Evolutionary conservation across 805 yeast species (phyloP).

Genomic region (fission yeast (Schizosaccharomyces pombe)): DNA sequence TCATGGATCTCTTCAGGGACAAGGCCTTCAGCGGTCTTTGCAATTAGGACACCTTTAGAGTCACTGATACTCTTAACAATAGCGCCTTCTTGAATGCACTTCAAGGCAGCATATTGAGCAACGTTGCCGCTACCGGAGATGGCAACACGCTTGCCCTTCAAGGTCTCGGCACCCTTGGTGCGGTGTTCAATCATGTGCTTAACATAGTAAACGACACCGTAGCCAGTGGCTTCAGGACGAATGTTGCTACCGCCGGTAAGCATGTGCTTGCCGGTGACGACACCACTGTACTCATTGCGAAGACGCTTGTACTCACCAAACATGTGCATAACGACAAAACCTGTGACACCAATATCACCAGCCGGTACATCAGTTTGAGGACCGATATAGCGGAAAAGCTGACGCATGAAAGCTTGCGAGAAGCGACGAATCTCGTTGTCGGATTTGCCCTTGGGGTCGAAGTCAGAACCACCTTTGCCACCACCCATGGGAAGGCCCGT

Average conservation of each 20-base stretch:
- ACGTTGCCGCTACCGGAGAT: constrained; percentile 97
- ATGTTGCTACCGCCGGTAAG: constrained; percentile 97
- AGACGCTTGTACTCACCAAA: constrained; percentile 89
- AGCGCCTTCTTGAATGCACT: constrained; percentile 92
- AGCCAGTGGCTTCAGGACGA: constrained; percentile 98
- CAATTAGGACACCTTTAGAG: constrained; percentile 71
- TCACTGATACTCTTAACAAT: constrained; percentile 83
- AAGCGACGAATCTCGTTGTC: constrained; percentile 89
- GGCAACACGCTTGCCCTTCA: constrained; percentile 84
- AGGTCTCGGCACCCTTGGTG: constrained; percentile 65
- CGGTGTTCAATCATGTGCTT: constrained; percentile 95
- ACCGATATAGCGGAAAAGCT: constrained; percentile 87
- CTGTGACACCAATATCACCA: constrained; percentile 97
- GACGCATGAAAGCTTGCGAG: constrained; percentile 88
- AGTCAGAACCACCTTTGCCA: constrained; percentile 98
- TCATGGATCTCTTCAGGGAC: constrained; percentile 56
- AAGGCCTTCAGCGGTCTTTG: constrained; percentile 45
- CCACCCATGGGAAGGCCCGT: constrained; percentile 97
- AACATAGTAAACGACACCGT: constrained; percentile 88
- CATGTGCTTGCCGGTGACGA: constrained; percentile 91
- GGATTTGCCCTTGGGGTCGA: constrained; percentile 87
- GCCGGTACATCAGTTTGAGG: constrained; percentile 97
- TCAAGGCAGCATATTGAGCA: constrained; percentile 95
- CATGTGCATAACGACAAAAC: constrained; percentile 80
- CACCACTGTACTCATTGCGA: constrained; percentile 74